These are phyloP conservation scores for Fagopyrum homotropicum DNA, from an alignment of 148 eudicot species.

Conservation along the genomic window DNA sequence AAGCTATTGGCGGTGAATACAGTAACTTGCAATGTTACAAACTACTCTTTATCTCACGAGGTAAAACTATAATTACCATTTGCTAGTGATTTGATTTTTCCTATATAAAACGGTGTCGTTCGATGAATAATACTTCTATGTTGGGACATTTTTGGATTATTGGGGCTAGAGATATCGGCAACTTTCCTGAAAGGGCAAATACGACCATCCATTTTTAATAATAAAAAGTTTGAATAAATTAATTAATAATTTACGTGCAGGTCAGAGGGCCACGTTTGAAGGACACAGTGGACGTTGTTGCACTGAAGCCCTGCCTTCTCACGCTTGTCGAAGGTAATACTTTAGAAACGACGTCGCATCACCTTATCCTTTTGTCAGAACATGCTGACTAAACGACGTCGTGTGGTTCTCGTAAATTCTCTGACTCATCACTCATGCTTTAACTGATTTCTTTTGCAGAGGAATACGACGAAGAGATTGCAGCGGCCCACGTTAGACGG, in stretches of 20 bases:
- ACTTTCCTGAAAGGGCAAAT: conserved; percentile 13
- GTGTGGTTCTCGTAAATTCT: conserved; percentile 2
- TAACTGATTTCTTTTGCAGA: conserved; percentile 36
- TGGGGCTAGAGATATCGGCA: neutral
- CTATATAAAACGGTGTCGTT: neutral
- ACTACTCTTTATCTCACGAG: conserved; percentile 85
- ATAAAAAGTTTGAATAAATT: neutral
- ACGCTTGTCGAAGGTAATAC: conserved; percentile 74
- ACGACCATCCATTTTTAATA: neutral
- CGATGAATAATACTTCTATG: neutral
- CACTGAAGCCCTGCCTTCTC: conserved; percentile 81
- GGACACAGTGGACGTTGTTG: conserved; percentile 85
- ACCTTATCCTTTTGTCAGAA: conserved; percentile 20
- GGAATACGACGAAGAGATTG: conserved; percentile 73
- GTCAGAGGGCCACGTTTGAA: conserved; percentile 81
- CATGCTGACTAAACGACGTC: conserved; percentile 17
- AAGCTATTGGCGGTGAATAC: conserved; percentile 68
- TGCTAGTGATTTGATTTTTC: neutral
- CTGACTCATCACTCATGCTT: conserved; percentile 13
- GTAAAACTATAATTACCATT: conserved; percentile 23
- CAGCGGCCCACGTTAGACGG: conserved; percentile 78
- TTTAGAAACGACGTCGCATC: conserved; percentile 26
- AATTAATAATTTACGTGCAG: conserved; percentile 22
- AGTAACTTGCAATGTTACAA: conserved; percentile 67
- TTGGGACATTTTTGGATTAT: neutral